These are phyloP conservation scores for Gentiana straminea DNA, from an alignment of 257 asterid species.

Conservation along the genomic window DNA sequence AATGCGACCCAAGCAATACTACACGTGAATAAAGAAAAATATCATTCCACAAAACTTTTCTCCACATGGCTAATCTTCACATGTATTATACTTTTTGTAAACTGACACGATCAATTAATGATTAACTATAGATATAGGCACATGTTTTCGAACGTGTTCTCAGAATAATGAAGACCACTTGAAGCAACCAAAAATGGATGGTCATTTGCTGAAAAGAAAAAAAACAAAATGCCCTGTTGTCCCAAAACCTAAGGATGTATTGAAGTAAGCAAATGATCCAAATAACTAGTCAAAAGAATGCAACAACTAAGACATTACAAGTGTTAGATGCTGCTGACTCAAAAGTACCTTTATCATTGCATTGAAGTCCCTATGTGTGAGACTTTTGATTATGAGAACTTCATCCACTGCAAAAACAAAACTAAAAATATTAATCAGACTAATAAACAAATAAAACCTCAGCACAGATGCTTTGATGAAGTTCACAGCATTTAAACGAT, in stretches of 20 bases:
- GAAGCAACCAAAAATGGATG: neutral
- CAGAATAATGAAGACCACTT: neutral
- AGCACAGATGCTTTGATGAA: too few species aligned
- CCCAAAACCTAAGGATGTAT: neutral
- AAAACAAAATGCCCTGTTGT: neutral
- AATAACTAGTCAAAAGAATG: neutral
- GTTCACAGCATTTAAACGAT: too few species aligned
- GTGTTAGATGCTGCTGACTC: too few species aligned
- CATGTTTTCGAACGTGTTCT: neutral
- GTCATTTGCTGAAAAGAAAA: neutral
- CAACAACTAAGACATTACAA: too few species aligned
- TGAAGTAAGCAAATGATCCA: conserved; percentile 1
- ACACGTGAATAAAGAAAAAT: too few species aligned
- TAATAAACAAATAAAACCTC: too few species aligned
- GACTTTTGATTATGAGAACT: conserved; percentile 86
- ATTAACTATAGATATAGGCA: too few species aligned
- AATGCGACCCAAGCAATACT: too few species aligned
- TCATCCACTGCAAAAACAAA: conserved; percentile 58
- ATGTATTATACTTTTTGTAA: too few species aligned
- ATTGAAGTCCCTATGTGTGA: conserved; percentile 84
- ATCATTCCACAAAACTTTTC: too few species aligned
- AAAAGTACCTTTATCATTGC: conserved; percentile 69
- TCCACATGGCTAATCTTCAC: too few species aligned
- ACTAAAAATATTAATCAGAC: neutral
- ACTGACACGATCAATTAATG: too few species aligned